A percentile compares a stretch with the other conserved stretches of the same genome.
These are phyloP conservation scores for Pseudogymnoascus sp. DNA, from an alignment of 2,329 filamentous ascomycete species.

Conservation along the genomic window DNA sequence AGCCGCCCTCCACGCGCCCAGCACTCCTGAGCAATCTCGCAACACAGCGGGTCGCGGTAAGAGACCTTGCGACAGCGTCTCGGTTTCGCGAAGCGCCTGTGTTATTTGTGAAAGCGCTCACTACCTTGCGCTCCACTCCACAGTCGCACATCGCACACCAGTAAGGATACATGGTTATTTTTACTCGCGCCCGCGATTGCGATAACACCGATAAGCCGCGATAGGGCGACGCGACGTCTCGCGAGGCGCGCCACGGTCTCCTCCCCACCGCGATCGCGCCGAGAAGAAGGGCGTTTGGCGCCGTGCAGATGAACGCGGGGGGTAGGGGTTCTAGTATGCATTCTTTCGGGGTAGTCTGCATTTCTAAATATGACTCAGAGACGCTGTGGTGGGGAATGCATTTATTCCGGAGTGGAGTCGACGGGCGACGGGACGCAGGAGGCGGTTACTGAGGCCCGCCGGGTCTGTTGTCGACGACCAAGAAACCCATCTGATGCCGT, in stretches of 20 bases:
- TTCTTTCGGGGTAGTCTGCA: neutral
- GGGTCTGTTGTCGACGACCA: conserved; percentile 26
- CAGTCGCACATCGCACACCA: neutral
- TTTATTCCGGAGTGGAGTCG: conserved; percentile 2
- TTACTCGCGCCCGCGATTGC: neutral
- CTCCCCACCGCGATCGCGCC: neutral
- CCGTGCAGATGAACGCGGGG: neutral
- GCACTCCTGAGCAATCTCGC: neutral
- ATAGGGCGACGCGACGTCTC: neutral
- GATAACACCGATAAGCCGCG: neutral
- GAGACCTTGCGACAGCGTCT: neutral
- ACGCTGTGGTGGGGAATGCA: conserved; percentile 19
- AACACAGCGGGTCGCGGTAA: neutral
- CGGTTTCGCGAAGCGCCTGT: neutral
- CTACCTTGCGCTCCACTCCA: neutral
- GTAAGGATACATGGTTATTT: neutral
- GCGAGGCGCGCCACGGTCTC: neutral
- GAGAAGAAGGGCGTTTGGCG: neutral
- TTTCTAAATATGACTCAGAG: conserved; percentile 27
- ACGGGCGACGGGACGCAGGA: conserved; percentile 12
- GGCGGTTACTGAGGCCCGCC: conserved; percentile 26
- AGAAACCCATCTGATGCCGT: conserved; percentile 24
- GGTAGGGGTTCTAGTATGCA: neutral
- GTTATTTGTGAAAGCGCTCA: neutral
- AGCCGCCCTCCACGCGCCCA: neutral